Base-by-base conservation (phyloP, 2,329 filamentous ascomycete genomes). In the Dothideomycetes sp. region DNA sequence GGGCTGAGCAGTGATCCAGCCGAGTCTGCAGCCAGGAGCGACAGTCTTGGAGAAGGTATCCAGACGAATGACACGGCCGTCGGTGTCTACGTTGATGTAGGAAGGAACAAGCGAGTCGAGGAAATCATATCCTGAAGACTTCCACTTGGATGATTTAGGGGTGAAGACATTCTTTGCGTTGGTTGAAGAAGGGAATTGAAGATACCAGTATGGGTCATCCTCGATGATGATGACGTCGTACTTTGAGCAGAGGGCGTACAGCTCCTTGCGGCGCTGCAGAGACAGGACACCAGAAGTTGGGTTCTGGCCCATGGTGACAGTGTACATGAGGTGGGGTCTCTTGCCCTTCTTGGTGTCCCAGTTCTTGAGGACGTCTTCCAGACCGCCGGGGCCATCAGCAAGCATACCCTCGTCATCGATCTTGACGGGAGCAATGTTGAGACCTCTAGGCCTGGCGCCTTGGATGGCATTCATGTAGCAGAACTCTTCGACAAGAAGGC, bases 1-100 rank as follows among this genome's bases (percentile, higher is more conserved):
- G 1, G 87, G 86, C 54, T 93, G 83, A 0, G 83, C 80, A 0
- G 88, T 94, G 49, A 94, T 79, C 85, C 87, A 95, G 28, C 89
- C 89, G 1, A 95, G 67, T 20, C 89, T 79, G 56, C 85, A 93
- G 2, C 89, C 89, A 0, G 89, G 89, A 0, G 87, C 87, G 13
- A 94, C 74, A 0, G 85, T 93, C 65, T 96, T 95, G 55, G 84
- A 91, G 61, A 95, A 95, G 1, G 88, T 94, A 60, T 95, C 89
- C 3, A 95, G 72, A 33, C 88, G 81, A 44, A 95, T 73, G 29
- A 95, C 88, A 24, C 89, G 81, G 43, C 89, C 89, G 52, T 94
- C 83, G 15, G 75, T 74, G 57, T 95, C 89, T 42, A 95, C 60
- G 47, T 73, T 81, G 30, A 95, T 67, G 60, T 84, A 94, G 1